phyloP scores from a whole-genome alignment of 768 basidiomycete species.

The Termitomyces sp. region DNA sequence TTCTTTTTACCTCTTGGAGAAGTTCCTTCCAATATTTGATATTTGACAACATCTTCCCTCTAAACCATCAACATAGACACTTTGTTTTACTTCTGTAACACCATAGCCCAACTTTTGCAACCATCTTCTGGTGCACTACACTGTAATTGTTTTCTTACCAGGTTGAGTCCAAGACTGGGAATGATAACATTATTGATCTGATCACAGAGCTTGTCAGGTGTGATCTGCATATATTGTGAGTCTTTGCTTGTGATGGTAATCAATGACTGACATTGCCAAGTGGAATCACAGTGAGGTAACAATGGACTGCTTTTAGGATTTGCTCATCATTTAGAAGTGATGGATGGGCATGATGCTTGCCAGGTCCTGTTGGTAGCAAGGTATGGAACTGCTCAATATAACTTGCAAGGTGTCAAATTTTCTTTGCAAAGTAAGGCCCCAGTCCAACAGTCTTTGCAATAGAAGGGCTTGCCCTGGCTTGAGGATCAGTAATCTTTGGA shows the following conservation, averaged over 20 bases:
- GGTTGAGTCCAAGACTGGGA: neutral
- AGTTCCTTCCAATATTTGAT: neutral
- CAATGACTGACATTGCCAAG: too few species aligned
- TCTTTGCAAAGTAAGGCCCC: neutral
- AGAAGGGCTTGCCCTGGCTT: neutral
- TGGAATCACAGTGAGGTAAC: too few species aligned
- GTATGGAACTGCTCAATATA: slow-evolving; percentile 12
- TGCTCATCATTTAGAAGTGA: slow-evolving; percentile 18
- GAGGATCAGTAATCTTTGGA: slow-evolving; percentile 2
- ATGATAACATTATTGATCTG: too few species aligned
- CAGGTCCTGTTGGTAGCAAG: slow-evolving; percentile 11
- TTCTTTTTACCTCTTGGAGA: neutral
- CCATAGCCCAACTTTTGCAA: neutral
- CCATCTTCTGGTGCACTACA: neutral
- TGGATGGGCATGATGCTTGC: slow-evolving; percentile 20
- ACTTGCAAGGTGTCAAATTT: neutral
- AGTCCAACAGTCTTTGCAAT: neutral
- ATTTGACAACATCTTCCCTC: neutral
- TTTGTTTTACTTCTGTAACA: neutral
- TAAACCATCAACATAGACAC: neutral
- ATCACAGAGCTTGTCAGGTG: too few species aligned
- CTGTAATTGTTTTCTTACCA: neutral
- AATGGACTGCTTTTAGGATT: too few species aligned
- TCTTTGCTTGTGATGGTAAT: too few species aligned
- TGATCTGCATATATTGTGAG: too few species aligned